Evolutionary conservation across 208 protist genomes (phyloP).

Genomic region (Porcisia deanei): DNA sequence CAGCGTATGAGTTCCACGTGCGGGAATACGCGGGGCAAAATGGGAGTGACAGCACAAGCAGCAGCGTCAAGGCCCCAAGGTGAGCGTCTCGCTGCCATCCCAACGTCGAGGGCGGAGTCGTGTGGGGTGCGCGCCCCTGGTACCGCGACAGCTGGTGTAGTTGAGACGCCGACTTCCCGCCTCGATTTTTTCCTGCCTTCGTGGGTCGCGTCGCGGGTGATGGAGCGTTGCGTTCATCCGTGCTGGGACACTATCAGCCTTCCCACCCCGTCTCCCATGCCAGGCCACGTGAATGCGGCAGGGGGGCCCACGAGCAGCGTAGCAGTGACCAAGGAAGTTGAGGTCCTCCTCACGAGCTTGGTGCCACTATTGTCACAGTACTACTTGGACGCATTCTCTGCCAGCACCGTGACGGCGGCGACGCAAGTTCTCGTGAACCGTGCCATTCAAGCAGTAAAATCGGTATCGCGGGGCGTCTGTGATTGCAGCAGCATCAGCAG

Average conservation of each 20-base stretch:
- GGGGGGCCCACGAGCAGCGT: not conserved
- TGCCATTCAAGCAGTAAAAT: slow-evolving; percentile 24
- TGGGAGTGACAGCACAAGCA: not conserved
- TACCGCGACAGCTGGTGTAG: not conserved
- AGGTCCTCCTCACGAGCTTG: slow-evolving; percentile 18
- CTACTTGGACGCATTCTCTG: slow-evolving; percentile 20
- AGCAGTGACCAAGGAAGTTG: slow-evolving; percentile 11
- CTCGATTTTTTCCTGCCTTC: slow-evolving; percentile 33
- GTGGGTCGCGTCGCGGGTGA: slow-evolving; percentile 18
- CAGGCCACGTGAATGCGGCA: not conserved
- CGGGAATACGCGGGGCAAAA: not conserved
- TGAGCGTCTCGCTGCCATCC: not conserved
- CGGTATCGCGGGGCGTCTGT: slow-evolving; percentile 9
- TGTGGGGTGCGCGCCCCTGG: not conserved
- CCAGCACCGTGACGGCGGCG: slow-evolving; percentile 15
- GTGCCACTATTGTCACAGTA: slow-evolving; percentile 34
- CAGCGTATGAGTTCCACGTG: not conserved
- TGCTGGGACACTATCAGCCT: not conserved
- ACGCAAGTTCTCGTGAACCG: slow-evolving; percentile 35
- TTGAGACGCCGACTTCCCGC: slow-evolving; percentile 3
- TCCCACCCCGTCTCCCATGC: not conserved
- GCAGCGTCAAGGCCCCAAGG: not conserved
- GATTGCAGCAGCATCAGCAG: not conserved
- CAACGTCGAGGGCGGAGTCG: not conserved
- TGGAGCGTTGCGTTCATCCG: slow-evolving; percentile 22